Conservation (phyloP, 805 yeast species). For the Schizosaccharomyces octosporus region DNA sequence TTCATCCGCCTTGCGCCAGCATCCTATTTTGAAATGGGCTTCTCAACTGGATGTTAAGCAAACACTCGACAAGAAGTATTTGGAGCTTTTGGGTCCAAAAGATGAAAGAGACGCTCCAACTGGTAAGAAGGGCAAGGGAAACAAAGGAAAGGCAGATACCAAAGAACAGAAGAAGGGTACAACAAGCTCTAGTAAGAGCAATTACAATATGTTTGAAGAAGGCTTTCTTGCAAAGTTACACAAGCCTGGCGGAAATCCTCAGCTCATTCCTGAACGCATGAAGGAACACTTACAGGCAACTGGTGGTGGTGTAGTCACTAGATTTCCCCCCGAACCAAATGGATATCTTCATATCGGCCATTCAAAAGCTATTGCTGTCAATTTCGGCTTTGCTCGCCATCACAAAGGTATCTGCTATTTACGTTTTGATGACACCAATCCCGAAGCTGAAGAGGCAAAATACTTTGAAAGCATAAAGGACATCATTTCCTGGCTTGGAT, state of each 20-base stretch:
- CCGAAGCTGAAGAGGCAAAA: conserved; percentile 91
- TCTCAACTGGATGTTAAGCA: conserved; percentile 71
- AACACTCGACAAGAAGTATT: conserved; percentile 51
- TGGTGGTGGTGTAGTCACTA: conserved; percentile 61
- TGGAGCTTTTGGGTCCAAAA: conserved; percentile 66
- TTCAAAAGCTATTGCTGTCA: conserved; percentile 90
- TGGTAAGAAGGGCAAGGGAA: conserved; percentile 21
- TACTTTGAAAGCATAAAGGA: conserved; percentile 64
- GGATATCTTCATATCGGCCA: conserved; percentile 96
- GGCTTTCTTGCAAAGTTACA: conserved; percentile 91
- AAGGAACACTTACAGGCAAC: conserved; percentile 55
- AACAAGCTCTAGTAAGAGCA: conserved; percentile 7
- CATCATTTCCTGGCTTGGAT: conserved; percentile 86
- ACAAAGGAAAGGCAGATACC: conserved; percentile 12
- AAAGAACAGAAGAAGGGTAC: conserved; percentile 15
- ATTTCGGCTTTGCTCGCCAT: conserved; percentile 86
- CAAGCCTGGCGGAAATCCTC: conserved; percentile 87
- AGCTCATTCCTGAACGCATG: conserved; percentile 65
- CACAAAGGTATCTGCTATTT: conserved; percentile 72
- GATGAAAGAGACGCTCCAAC: conserved; percentile 60
- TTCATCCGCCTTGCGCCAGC: conserved; percentile 48
- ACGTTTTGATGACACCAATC: conserved; percentile 92
- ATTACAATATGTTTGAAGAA: conserved; percentile 49
- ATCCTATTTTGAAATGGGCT: conserved; percentile 76
- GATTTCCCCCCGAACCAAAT: conserved; percentile 98